phyloP scores from a whole-genome alignment of 1,284 basidiomycete genomes.

The Polyporus tsugae region DNA sequence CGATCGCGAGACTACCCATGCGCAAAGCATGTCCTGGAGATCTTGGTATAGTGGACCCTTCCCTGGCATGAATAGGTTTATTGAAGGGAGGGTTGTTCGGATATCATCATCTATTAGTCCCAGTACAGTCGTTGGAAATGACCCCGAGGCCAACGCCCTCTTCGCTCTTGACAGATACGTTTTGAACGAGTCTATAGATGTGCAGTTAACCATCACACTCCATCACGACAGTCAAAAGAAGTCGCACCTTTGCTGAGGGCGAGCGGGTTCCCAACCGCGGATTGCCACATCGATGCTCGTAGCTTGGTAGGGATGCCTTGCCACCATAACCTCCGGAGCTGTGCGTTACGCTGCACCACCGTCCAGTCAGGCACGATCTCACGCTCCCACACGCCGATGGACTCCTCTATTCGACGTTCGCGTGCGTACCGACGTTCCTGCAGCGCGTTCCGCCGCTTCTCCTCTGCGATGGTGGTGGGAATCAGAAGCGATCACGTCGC shows the following conservation, averaged over 20 bases:
- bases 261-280: conserved; percentile 88
- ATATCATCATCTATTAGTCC: conserved; percentile 85
- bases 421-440: conserved; percentile 72
- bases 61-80: conserved; percentile 87
- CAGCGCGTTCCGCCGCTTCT: conserved; percentile 69
- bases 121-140: conserved; percentile 79
- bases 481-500: neutral
- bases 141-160: conserved; percentile 72
- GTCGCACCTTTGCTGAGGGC: conserved; percentile 84
- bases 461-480: conserved; percentile 53
- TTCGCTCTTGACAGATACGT: conserved; percentile 79
- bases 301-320: conserved; percentile 89
- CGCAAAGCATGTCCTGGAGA: conserved; percentile 86
- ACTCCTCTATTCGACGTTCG: conserved; percentile 75
- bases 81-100: conserved; percentile 77
- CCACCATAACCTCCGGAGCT: conserved; percentile 88
- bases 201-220: conserved; percentile 10
- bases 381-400: conserved; percentile 78
- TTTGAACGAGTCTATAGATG: conserved; percentile 74
- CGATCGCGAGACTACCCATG: conserved; percentile 91
- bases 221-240: no score
- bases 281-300: conserved; percentile 88
- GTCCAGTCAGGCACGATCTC: conserved; percentile 88
- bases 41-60: conserved; percentile 88
- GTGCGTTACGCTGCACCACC: conserved; percentile 69